Evolutionary conservation across 2,329 filamentous ascomycete species (phyloP).

Genomic region (Coniochaeta sp.): DNA sequence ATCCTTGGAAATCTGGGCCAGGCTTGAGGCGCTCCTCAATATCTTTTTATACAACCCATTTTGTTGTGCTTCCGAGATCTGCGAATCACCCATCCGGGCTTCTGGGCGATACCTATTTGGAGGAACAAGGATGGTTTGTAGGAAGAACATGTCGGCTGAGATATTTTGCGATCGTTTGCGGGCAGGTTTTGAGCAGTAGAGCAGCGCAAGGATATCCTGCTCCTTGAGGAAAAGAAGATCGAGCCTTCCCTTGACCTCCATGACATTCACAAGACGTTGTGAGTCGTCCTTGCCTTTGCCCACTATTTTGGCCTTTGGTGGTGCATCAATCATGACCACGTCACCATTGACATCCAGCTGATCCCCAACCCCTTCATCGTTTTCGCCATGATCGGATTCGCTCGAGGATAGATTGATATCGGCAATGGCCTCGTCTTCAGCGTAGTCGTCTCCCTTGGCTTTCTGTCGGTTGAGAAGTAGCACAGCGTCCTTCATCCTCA

Average conservation of each 20-base stretch:
- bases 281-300: conserved; percentile 23
- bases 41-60: conserved; percentile 85
- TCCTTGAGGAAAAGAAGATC: conserved; percentile 79
- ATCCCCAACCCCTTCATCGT: conserved; percentile 35
- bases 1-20: conserved; percentile 68
- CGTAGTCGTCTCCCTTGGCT: conserved; percentile 30
- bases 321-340: conserved; percentile 49
- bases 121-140: conserved; percentile 77
- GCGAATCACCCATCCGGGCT: conserved; percentile 69
- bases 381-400: conserved; percentile 28
- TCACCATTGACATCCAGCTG: conserved; percentile 47
- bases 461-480: conserved; percentile 36
- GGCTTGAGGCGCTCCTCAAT: conserved; percentile 63
- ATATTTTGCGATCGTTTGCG: conserved; percentile 49
- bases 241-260: conserved; percentile 75
- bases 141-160: conserved; percentile 89
- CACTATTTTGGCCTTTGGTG: conserved; percentile 24
- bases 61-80: conserved; percentile 81
- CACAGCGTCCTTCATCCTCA: conserved; percentile 65
- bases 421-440: conserved; percentile 62
- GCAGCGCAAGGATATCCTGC: conserved; percentile 70
- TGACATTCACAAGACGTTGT: conserved; percentile 73
- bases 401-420: conserved; percentile 51
- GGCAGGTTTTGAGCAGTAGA: conserved; percentile 70
- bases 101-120: conserved; percentile 90